Percentiles rank a stretch among this genome's conserved stretches.
phyloP scores from a whole-genome alignment of 495 filamentous ascomycete genomes.

The Bombardia bombarda region DNA sequence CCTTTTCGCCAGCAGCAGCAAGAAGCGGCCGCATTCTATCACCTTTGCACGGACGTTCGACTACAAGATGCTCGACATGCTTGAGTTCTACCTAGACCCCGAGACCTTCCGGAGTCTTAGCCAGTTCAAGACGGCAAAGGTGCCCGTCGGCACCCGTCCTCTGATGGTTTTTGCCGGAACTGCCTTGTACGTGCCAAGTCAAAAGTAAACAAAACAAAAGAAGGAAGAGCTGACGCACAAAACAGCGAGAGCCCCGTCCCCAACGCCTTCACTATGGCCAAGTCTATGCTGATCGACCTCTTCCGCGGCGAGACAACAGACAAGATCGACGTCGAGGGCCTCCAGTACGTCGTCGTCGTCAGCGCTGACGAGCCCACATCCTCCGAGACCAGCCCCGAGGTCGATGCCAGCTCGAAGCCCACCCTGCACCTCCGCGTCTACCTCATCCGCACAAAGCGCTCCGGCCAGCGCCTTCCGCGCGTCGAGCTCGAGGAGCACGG shows the following conservation, averaged over 20 bases:
- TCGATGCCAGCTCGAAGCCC: constrained; percentile 51
- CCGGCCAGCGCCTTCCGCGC: constrained; percentile 76
- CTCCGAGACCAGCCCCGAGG: constrained; percentile 8
- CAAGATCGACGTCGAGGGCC: constrained; percentile 85
- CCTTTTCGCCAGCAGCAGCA: constrained; percentile 72
- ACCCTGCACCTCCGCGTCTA: constrained; percentile 77
- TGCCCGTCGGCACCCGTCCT: constrained; percentile 75
- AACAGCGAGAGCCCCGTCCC: constrained; percentile 57
- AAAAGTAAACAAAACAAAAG: too few relatives aligned
- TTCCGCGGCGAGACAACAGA: constrained; percentile 63
- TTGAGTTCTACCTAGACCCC: constrained; percentile 73
- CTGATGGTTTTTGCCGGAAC: constrained; percentile 81
- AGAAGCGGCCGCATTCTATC: constrained; percentile 87
- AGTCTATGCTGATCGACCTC: constrained; percentile 82
- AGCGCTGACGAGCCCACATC: constrained; percentile 60
- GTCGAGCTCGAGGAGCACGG: constrained; percentile 95
- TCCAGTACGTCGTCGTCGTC: constrained; percentile 81
- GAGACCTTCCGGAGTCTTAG: constrained; percentile 55
- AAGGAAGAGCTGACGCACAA: too few relatives aligned
- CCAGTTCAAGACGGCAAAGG: constrained; percentile 77
- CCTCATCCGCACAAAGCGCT: constrained; percentile 73
- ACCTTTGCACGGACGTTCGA: constrained; percentile 78
- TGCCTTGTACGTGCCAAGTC: constrained; percentile 53
- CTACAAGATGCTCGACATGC: constrained; percentile 84
- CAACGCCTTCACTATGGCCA: constrained; percentile 70